Conservation (phyloP, 768 basidiomycete species). For the Cyclocybe aegerita region DNA sequence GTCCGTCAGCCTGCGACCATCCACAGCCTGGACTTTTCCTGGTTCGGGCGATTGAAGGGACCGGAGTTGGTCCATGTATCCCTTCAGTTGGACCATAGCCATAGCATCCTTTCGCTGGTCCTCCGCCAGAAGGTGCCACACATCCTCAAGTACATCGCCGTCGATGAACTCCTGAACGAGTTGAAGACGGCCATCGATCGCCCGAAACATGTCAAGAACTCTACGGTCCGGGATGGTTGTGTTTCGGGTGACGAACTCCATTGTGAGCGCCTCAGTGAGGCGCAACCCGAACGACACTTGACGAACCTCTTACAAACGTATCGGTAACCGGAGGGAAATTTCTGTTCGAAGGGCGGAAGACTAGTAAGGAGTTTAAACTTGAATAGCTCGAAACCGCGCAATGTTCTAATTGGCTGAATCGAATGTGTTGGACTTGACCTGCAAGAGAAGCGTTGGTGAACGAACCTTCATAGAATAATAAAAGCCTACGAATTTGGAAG, state of each 20-base stretch:
- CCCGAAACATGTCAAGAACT: conserved; percentile 11
- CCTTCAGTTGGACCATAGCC: conserved; percentile 12
- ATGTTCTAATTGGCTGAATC: no score
- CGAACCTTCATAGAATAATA: no score
- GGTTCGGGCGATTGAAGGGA: conserved; percentile 9
- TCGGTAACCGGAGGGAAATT: no score
- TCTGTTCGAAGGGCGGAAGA: no score
- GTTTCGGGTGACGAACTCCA: conserved; percentile 10
- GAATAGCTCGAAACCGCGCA: no score
- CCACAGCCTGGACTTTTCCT: conserved; percentile 8
- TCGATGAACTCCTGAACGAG: conserved; percentile 15
- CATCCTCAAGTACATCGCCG: conserved; percentile 9
- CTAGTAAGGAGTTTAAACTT: no score
- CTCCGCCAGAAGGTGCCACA: conserved; percentile 9
- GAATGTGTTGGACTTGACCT: no score
- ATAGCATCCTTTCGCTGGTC: conserved; percentile 7
- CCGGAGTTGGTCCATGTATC: conserved; percentile 13
- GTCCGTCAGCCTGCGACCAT: conserved; percentile 7
- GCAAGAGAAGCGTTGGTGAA: no score
- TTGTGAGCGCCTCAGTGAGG: conserved; percentile 12
- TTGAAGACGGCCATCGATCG: conserved; percentile 5
- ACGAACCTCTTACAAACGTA: not conserved
- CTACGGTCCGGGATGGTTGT: conserved; percentile 14
- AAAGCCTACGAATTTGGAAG: no score
- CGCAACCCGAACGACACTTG: conserved; percentile 1